Evolutionary conservation across 441 rosid genomes (phyloP), one percentile per base, ranked within the genome.

Genomic region (Raphanus hybrid): DNA sequence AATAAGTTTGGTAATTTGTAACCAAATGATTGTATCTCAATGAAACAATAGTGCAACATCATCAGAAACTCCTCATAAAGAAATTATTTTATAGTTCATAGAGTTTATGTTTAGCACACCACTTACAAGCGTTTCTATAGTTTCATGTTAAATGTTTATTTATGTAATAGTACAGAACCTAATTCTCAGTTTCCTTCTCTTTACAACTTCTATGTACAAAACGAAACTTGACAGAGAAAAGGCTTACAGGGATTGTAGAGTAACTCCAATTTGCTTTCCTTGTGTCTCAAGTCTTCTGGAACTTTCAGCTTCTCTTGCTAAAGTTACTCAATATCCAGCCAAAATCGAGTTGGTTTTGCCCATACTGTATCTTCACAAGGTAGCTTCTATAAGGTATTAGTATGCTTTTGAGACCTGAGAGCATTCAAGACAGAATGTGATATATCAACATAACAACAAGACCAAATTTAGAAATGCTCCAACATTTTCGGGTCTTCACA

Each of bases 311-410:
- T 80, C 84, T 84, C 86, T 90, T 85, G 82, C 77, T 87, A 69
- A 87, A 52, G 52, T 72, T 86, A 80, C 85, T 83, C 58, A 89
- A 76, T 70, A 80, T 65, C 95, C 98, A 89, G 16, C 88, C 87
- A 74, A 94, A 87, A 75, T 88, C 86, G 12, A 90, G 70, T 61
- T 87, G 52, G 41, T 87, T 82, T 72, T 71, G 82, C 74, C 90
- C 83, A 3, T 83, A 77, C 48, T 75, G 85, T 34, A 90, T 71
- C 84, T 85, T 88, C 80, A 90, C 82, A 48, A 92, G 88, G 75
- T 94, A 87, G 69, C 78, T 84, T 84, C 98, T 86, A 75, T 92
- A 94, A 3, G 98, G 97, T 78, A 94, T 85, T 58, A 92, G 73
- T 43, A 94, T 71, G 75, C 84, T 92, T 79, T 82, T 88, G 61